Base-by-base conservation (phyloP, 1,284 basidiomycete species). In the Ceratobasidium sp. region DNA sequence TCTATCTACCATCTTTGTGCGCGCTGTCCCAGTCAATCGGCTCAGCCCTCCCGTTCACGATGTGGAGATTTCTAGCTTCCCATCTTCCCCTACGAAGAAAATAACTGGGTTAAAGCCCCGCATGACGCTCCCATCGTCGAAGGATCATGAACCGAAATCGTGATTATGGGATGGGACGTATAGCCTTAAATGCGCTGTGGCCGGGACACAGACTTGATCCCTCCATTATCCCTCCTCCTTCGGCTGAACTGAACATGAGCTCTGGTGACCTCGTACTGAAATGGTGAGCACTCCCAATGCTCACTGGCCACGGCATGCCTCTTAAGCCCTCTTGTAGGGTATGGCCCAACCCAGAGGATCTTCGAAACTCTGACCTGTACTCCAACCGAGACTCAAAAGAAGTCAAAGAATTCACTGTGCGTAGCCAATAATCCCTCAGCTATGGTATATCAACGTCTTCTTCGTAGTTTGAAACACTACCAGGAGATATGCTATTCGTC, bases 1-100 rank as follows among this genome's bases (percentile, higher is more conserved):
- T 77, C 63, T 42, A 56, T 58, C 49, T 77, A 55, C 73, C 73
- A 77, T 77, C 73, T 77, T 77, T 56, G 73, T 58, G 63, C 63
- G 49, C 42, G 42, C 33, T 58, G 73, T 77, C 53, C 73, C 73
- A 67, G 40, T 49, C 73, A 66, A 55, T 42, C 63, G 73, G 73
- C 46, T 67, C 73, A n/a, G 15, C 42, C 73, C 68, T 70, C 68
- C 68, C 55, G 63, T 77, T 67, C 63, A 40, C 20, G 73, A 77
- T 67, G 63, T 33, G 42, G 63, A 67, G 73, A 49, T 55, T 67
- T 67, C 53, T 77, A 67, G 73, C 73, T 77, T 77, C 73, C 53
- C 12, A 33, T 61, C 63, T 77, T 77, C 73, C 46, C 73, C 53
- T 77, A 63, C 33, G 64, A 67, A 77, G 63, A 58, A 73, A 77